These are phyloP conservation scores for Fusarium oligoseptatum DNA, from an alignment of 2,329 filamentous ascomycete species.

Conservation along the genomic window DNA sequence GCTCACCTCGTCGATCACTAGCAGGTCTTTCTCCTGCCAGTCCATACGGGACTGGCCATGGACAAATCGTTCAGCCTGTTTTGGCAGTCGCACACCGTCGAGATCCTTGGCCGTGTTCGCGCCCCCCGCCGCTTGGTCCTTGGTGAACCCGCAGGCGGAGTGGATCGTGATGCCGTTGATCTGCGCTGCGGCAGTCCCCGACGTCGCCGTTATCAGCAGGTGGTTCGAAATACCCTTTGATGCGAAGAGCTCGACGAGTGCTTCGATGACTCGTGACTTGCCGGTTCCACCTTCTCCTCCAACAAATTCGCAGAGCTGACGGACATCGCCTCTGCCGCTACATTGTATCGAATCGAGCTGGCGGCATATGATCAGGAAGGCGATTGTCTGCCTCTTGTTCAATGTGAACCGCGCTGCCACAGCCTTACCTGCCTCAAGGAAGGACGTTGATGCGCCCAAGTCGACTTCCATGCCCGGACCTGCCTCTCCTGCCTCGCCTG, in stretches of 20 bases:
- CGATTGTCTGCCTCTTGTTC: background rate
- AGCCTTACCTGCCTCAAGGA: background rate
- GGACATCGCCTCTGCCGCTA: background rate
- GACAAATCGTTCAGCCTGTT: background rate
- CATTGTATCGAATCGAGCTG: background rate
- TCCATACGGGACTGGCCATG: background rate
- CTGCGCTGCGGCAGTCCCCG: constrained; percentile 8
- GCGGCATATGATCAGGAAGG: background rate
- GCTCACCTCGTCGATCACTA: background rate
- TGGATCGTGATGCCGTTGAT: constrained; percentile 29
- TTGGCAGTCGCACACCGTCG: background rate
- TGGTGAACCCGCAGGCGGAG: constrained; percentile 16
- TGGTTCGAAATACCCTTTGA: background rate
- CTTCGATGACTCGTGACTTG: constrained; percentile 2
- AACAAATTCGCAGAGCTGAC: background rate
- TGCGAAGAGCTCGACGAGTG: background rate
- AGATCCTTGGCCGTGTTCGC: background rate
- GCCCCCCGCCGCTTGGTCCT: background rate
- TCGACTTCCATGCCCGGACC: background rate
- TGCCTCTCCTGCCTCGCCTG: background rate
- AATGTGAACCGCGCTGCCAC: background rate
- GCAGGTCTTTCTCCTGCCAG: background rate
- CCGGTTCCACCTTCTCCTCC: constrained; percentile 7
- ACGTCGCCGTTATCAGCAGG: constrained; percentile 10
- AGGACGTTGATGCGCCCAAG: background rate